A percentile compares a stretch with the other conserved stretches of the same genome.
Conservation (phyloP, 345 rosid genomes). For the Raphanus raphanistrum region DNA sequence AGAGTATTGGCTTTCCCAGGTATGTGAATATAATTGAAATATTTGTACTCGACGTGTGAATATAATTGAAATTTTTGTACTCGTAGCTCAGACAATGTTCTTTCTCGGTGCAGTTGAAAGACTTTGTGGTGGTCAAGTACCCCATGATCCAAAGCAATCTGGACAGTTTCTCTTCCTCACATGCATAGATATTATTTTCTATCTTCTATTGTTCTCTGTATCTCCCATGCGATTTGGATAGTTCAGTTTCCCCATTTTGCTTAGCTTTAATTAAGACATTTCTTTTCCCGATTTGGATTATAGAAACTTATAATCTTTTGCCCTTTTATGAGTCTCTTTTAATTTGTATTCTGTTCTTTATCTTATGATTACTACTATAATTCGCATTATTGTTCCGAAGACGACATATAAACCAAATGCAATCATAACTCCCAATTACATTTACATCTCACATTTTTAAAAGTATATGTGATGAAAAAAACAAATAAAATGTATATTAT, state of each 20-base stretch:
- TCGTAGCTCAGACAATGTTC: background rate
- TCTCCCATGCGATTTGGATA: background rate
- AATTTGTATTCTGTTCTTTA: conserved; percentile 49
- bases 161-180: background rate
- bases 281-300: background rate
- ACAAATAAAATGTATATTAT: background rate
- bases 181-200: background rate
- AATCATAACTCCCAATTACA: conserved; percentile 50
- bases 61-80: background rate
- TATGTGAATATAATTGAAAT: background rate
- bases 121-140: background rate
- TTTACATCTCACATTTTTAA: conserved; percentile 22
- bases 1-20: background rate
- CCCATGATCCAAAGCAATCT: background rate
- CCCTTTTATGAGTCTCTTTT: conserved; percentile 16
- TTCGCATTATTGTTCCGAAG: conserved; percentile 56
- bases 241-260: background rate
- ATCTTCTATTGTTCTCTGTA: background rate
- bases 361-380: conserved; percentile 58
- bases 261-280: background rate
- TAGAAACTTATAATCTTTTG: background rate
- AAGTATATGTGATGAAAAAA: background rate
- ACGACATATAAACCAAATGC: conserved; percentile 70
- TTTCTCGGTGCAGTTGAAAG: background rate
- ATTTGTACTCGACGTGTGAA: background rate